Percentiles rank a stretch among this genome's conserved stretches.
Evolutionary conservation across 75 land plant genomes (phyloP).

Genomic region (Cunninghamia lanceolata): DNA sequence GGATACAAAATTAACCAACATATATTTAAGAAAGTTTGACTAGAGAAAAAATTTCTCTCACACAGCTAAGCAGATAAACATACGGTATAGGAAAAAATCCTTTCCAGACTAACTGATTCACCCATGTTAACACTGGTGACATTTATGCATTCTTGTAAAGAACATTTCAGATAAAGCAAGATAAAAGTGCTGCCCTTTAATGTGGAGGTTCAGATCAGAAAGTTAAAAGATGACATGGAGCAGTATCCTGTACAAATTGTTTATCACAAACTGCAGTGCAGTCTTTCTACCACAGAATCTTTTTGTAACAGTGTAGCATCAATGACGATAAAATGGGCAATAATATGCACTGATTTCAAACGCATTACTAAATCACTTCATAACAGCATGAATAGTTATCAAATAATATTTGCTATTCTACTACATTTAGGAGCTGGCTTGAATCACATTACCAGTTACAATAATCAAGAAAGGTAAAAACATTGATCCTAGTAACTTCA

Average conservation of each 20-base stretch:
- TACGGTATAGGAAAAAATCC: neutral
- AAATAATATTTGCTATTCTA: neutral
- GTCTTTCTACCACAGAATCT: neutral
- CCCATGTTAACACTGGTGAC: neutral
- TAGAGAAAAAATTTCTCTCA: neutral
- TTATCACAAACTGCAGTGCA: neutral
- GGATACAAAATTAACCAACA: slow-evolving; percentile 1
- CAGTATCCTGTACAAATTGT: neutral
- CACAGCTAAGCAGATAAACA: neutral
- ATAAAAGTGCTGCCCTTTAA: neutral
- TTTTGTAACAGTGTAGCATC: neutral
- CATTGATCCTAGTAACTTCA: neutral
- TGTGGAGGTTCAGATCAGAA: neutral
- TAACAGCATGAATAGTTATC: neutral
- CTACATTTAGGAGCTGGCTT: neutral
- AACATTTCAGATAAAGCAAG: neutral
- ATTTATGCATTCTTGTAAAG: slow-evolving; percentile 2
- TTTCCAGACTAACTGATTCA: slow-evolving; percentile 3
- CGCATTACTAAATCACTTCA: neutral
- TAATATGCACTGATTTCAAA: neutral
- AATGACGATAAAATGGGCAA: neutral
- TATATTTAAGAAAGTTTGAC: neutral
- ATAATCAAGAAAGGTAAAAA: neutral
- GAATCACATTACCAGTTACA: neutral
- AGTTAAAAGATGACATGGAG: neutral